phyloP scores from a whole-genome alignment of 1,139 yeast species.

The Pichia sp. region DNA sequence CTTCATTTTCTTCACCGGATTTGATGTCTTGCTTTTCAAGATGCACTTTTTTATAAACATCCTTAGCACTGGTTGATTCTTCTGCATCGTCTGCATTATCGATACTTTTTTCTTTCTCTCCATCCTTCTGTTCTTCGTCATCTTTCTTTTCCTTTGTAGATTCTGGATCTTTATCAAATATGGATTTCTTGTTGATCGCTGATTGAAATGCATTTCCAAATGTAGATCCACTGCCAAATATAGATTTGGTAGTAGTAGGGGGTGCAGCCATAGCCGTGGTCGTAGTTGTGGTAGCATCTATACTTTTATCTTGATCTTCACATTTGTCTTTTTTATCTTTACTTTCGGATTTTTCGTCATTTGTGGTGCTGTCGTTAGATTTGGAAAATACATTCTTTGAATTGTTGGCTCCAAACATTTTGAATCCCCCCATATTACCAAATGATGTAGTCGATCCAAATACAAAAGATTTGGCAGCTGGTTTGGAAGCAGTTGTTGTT shows the following conservation, averaged over 20 bases:
- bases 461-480: slow-evolving; percentile 33
- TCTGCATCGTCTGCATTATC: slow-evolving; percentile 12
- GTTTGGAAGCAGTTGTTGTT: neutral
- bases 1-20: slow-evolving; percentile 91
- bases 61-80: slow-evolving; percentile 12
- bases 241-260: slow-evolving; percentile 15
- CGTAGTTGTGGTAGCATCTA: neutral
- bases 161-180: slow-evolving; percentile 37
- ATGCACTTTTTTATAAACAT: slow-evolving; percentile 43
- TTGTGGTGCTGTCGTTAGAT: neutral
- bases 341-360: neutral
- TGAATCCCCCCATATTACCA: slow-evolving; percentile 34
- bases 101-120: slow-evolving; percentile 13
- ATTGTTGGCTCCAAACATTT: slow-evolving; percentile 23
- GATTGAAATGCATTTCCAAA: slow-evolving; percentile 54
- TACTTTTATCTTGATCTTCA: slow-evolving; percentile 1
- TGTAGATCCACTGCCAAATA: slow-evolving; percentile 56
- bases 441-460: slow-evolving; percentile 45
- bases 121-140: slow-evolving; percentile 13
- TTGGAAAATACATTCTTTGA: slow-evolving; percentile 35
- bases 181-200: slow-evolving; percentile 45
- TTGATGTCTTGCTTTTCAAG: slow-evolving; percentile 50
- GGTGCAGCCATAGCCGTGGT: slow-evolving; percentile 10
- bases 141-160: slow-evolving; percentile 14
- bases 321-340: neutral